Evolutionary conservation across 176 grass and related monocot species (phyloP), one percentile per base, ranked within the genome.

Genomic region (Cocos nucifera): DNA sequence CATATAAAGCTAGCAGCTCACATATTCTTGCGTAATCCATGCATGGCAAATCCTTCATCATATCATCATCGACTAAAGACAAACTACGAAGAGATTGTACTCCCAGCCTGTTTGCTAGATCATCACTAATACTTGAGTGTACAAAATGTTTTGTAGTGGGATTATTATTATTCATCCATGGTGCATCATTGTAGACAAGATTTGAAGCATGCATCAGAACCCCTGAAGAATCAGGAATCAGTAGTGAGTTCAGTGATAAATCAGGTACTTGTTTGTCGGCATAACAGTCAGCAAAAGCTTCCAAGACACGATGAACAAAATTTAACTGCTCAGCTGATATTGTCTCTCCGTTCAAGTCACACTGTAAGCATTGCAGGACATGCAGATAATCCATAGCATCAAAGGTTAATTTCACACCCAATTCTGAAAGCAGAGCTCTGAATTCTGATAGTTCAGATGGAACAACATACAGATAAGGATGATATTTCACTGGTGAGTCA

Each of bases 401-500:
- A 79, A 96, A 96, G 58, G 91, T 90, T 69, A 87, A 77, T 67
- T 73, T 90, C 65, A 96, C 91, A 62, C 91, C 91, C 35, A 90
- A 77, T 61, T 79, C 78, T 44, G 60, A 78, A 60, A 96, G 83
- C 66, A 96, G 87, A 25, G 39, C 73, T 80, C 82, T 86, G 74
- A 84, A 96, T 63, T 85, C 67, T 19, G 91, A 89, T 48, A 96
- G 69, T 75, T 96, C 91, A 58, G 91, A 96, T 30, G 91, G 91
- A 77, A 96, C 86, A 57, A 85, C 83, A 75, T 96, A 96, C 59
- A 96, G 83, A 68, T 96, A 90, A 51, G 91, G 86, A 66, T 86
- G 86, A 70, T 96, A 96, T 54, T 96, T 96, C 59, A 96, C 86
- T 66, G 91, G 91, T 6, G 86, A 96, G 57, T 96, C 91, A 90